These are phyloP conservation scores for Tremellales sp. DNA, from an alignment of 1,284 basidiomycete genomes.

Conservation along the genomic window DNA sequence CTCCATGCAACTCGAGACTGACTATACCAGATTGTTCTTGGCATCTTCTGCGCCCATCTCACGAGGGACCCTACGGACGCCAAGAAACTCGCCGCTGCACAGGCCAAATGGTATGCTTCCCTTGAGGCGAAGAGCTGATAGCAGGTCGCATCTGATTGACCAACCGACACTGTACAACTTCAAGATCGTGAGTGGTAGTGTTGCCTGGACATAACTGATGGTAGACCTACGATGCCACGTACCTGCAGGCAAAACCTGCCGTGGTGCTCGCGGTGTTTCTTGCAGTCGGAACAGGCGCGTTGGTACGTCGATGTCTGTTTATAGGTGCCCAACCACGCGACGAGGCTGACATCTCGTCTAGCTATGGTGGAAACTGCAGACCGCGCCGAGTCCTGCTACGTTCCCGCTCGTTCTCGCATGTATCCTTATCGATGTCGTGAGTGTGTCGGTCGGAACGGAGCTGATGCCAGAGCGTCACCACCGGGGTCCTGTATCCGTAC, in stretches of 20 bases:
- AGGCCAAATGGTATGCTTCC: conserved; percentile 22
- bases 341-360: conserved; percentile 6
- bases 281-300: conserved; percentile 32
- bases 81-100: conserved; percentile 21
- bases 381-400: conserved; percentile 44
- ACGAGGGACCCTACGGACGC: conserved; percentile 25
- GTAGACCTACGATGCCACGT: conserved; percentile 42
- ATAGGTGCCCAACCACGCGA: not conserved
- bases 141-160: conserved; percentile 15
- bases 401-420: conserved; percentile 44
- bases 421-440: conserved; percentile 41
- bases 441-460: conserved; percentile 2
- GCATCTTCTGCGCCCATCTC: conserved; percentile 31
- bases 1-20: not conserved
- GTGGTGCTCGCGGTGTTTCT: conserved; percentile 41
- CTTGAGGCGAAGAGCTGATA: not conserved
- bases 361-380: conserved; percentile 46
- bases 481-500: conserved; percentile 30
- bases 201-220: not conserved
- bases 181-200: conserved; percentile 11
- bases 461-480: conserved; percentile 33
- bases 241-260: conserved; percentile 41
- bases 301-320: conserved; percentile 20
- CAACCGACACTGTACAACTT: conserved; percentile 16
- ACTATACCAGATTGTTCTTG: conserved; percentile 22